A percentile compares a stretch with the other conserved stretches of the same genome.
These are phyloP conservation scores for Aspergillus olivimuriae DNA, from an alignment of 495 filamentous ascomycete genomes.

Conservation along the genomic window DNA sequence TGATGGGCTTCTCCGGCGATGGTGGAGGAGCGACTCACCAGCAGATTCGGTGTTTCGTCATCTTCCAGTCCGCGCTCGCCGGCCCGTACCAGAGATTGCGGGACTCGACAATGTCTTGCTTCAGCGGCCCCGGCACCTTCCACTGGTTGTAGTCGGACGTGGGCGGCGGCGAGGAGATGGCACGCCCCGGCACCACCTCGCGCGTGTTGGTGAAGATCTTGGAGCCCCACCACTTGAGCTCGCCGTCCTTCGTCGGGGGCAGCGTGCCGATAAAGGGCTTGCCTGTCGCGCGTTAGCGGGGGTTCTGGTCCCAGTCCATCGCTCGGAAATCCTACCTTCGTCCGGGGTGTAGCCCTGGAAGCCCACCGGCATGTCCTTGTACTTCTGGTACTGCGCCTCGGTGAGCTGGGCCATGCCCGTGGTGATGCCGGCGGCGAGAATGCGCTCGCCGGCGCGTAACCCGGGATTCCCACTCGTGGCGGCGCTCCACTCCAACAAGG, in stretches of 20 bases:
- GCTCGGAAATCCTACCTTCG: slow-evolving; percentile 17
- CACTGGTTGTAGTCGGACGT: slow-evolving; percentile 39
- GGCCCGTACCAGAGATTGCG: slow-evolving; percentile 33
- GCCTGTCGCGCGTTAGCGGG: slow-evolving; percentile 18
- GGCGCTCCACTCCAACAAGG: slow-evolving; percentile 50
- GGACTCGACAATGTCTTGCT: slow-evolving; percentile 29
- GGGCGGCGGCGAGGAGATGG: slow-evolving; percentile 46
- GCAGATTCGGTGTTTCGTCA: slow-evolving; percentile 40
- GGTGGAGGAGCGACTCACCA: slow-evolving; percentile 22
- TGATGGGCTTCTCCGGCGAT: not conserved
- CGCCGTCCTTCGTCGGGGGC: slow-evolving; percentile 30
- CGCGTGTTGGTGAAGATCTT: slow-evolving; percentile 46
- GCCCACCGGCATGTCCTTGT: slow-evolving; percentile 28
- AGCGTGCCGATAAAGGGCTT: slow-evolving; percentile 28
- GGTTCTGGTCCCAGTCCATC: not conserved
- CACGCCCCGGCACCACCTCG: slow-evolving; percentile 30
- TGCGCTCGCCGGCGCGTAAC: slow-evolving; percentile 45
- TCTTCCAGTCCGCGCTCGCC: slow-evolving; percentile 27
- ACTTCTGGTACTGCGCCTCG: slow-evolving; percentile 22
- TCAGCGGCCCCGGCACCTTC: slow-evolving; percentile 35
- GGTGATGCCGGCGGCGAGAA: slow-evolving; percentile 50
- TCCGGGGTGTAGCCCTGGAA: slow-evolving; percentile 30
- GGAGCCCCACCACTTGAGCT: slow-evolving; percentile 49
- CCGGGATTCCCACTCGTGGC: slow-evolving; percentile 30
- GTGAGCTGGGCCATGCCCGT: slow-evolving; percentile 37